These are phyloP conservation scores for Copromyces sp. DNA, from an alignment of 495 filamentous ascomycete genomes.

Conservation along the genomic window DNA sequence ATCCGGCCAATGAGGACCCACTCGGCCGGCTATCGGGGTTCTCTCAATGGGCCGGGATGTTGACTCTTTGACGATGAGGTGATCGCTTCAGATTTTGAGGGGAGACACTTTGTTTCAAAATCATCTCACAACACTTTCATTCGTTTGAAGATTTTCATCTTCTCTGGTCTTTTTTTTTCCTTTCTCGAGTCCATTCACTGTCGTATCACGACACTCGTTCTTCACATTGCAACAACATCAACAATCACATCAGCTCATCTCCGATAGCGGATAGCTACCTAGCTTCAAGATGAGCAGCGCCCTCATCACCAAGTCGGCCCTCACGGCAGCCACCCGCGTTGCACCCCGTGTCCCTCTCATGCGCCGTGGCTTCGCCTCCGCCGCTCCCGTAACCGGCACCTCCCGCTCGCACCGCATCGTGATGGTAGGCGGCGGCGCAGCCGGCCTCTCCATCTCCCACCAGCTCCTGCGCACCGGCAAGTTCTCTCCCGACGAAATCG, in stretches of 20 bases:
- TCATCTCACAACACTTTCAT: not conserved
- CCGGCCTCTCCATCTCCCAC: slow-evolving; percentile 51
- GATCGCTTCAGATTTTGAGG: not conserved
- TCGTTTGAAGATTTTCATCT: not conserved
- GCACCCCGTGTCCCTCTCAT: not conserved
- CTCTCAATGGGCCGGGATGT: not conserved
- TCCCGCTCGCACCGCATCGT: slow-evolving; percentile 46
- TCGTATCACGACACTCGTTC: not conserved
- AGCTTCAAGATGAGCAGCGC: not conserved
- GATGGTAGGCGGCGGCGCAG: slow-evolving; percentile 53
- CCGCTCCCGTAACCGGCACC: slow-evolving; percentile 21
- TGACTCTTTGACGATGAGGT: not conserved
- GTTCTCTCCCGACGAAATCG: slow-evolving; percentile 51
- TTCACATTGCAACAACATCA: not conserved
- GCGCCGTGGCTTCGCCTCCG: not conserved
- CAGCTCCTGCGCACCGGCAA: slow-evolving; percentile 49
- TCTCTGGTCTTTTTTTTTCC: not conserved
- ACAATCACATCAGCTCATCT: not conserved
- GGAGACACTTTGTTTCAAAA: not conserved
- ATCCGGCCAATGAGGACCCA: not conserved
- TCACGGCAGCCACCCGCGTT: not conserved
- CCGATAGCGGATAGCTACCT: not conserved
- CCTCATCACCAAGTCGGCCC: not conserved
- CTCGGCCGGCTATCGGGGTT: not conserved
- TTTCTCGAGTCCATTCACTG: not conserved